Base-by-base conservation (phyloP, 164 flowering plant genomes). In the Vitis rotundifolia region DNA sequence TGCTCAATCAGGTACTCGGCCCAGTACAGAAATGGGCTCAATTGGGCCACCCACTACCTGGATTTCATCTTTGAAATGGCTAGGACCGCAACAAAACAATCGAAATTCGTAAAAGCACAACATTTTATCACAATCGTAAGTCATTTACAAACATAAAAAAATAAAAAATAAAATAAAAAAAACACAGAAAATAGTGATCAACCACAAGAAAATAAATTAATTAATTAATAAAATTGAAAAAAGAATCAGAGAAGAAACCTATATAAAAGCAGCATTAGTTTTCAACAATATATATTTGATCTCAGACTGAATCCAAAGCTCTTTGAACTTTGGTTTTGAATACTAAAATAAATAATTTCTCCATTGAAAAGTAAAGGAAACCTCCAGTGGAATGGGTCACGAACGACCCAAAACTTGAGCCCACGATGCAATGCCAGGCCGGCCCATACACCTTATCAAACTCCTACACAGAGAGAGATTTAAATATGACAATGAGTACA, bases 371-470 rank as follows among this genome's bases (percentile, higher is more conserved):
- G 58, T 91, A 89, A 12, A 91, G 80, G 68, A 91, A 91, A 67
- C 90, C 78, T 57, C 96, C 91, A 8, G 90, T 85, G 0, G 91
- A 77, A 56, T 91, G 91, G 8, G 96, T 91, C 63, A 91, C 93
- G 52, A 77, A 91, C 4, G 96, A 91, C 11, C 96, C 96, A 31
- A 91, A 91, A 69, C 84, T 82, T 61, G 89, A 80, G 14, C 96
- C 96, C 65, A 87, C 93, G 5, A 90, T 87, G 80, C 96, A 90
- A 64, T 90, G 96, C 96, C 96, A 90, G 15, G 96, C 92, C 48
- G 92, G 96, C 59, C 93, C 96, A 68, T 90, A 87, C 18, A 79
- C 86, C 55, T 78, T 70, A 57, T 91, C 97, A 66, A 91, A 89
- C 61, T 91, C 97, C 97, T 91, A 85, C 79, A 65, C 1, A 2